Evolutionary conservation across 306 rosid genomes (phyloP).

Genomic region (Cucumis cinereus): DNA sequence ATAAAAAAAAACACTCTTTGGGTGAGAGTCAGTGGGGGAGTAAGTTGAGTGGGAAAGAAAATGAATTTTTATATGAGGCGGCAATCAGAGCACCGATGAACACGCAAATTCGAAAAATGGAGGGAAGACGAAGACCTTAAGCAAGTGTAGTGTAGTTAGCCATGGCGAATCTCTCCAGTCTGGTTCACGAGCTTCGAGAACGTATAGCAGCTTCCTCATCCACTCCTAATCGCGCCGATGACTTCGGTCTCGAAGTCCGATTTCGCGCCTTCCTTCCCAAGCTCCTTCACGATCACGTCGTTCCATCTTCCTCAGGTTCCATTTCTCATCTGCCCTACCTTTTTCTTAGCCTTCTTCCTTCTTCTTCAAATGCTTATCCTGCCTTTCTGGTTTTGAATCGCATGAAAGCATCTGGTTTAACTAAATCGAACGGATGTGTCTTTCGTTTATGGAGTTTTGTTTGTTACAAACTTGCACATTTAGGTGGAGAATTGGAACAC

Average conservation of each 20-base stretch:
- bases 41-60: not conserved
- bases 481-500: not conserved
- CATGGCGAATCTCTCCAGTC: slow-evolving; percentile 55
- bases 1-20: no score
- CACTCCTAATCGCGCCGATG: slow-evolving; percentile 27
- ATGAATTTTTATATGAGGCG: not conserved
- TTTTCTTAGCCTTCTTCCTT: not conserved
- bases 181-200: slow-evolving; percentile 73
- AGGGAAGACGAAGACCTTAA: slow-evolving; percentile 7
- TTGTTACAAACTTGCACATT: not conserved
- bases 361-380: not conserved
- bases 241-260: slow-evolving; percentile 48
- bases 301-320: slow-evolving; percentile 57
- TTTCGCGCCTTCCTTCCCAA: slow-evolving; percentile 82
- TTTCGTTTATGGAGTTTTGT: not conserved
- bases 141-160: not conserved
- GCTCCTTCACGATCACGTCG: slow-evolving; percentile 55
- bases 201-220: slow-evolving; percentile 65
- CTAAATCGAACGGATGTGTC: not conserved
- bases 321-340: not conserved
- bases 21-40: not conserved
- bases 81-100: not conserved
- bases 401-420: not conserved
- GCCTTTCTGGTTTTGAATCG: not conserved
- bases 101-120: slow-evolving; percentile 5